These are phyloP conservation scores for Coemansia sp. DNA, from an alignment of 192 early-diverging fungal species.

Conservation along the genomic window DNA sequence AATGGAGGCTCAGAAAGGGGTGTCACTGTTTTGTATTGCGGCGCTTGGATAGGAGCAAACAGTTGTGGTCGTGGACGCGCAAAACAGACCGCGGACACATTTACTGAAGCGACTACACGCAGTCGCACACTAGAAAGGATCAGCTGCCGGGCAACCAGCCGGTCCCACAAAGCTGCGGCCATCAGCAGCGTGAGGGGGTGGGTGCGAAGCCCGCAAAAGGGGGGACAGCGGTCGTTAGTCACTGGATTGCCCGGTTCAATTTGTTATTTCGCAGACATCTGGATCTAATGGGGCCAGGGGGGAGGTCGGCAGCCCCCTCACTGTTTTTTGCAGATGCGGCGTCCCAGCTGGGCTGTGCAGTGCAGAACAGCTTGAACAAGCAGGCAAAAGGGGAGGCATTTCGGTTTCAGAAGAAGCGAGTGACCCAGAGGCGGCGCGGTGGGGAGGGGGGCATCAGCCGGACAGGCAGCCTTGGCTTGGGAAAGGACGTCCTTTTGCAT, in stretches of 20 bases:
- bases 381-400: background rate
- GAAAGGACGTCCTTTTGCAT: background rate
- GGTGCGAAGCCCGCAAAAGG: background rate
- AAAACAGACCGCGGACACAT: too few relatives aligned
- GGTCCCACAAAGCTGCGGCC: background rate
- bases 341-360: background rate
- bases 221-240: background rate
- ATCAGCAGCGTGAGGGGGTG: background rate
- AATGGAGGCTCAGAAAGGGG: too few relatives aligned
- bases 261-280: background rate
- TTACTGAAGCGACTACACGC: too few relatives aligned
- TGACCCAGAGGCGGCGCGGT: conserved; percentile 2
- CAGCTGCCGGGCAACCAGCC: too few relatives aligned
- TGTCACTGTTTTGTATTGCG: too few relatives aligned
- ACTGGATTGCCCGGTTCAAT: background rate
- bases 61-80: too few relatives aligned
- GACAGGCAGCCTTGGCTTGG: background rate
- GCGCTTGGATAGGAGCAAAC: too few relatives aligned
- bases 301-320: background rate
- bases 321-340: background rate
- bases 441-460: background rate
- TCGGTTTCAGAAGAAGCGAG: background rate
- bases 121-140: too few relatives aligned
- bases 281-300: background rate
- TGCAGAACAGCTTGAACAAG: background rate